Evolutionary conservation across 306 rosid genomes (phyloP), one percentile per base, ranked within the genome.

Genomic region (Rosa persica): DNA sequence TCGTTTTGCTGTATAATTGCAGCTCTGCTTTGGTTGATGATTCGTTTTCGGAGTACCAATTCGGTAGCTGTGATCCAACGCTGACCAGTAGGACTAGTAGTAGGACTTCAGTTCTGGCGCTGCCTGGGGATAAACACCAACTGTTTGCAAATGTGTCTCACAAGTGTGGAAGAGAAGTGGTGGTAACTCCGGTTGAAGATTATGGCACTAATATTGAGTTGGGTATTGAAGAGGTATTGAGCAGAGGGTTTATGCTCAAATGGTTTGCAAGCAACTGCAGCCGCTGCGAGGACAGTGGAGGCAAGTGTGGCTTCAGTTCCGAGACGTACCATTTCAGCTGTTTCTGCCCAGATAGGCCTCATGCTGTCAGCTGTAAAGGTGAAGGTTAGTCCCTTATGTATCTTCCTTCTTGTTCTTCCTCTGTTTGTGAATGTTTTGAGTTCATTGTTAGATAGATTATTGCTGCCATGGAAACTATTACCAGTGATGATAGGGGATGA

Each of bases 321-420:
- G 0, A 0, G 0, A 4, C 6, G 0, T 23, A 0, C 11, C 57
- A 0, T 30, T 89, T 89, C 74, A 61, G 30, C 48, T 90, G 97
- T 48, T 86, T 48, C 75, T 93, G 97, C 55, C 65, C 84, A 11
- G 87, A 85, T 51, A 75, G 94, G 55, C 85, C 86, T 85, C 97
- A 93, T 76, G 2, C 82, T 39, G 65, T 12, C 6, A 73, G n/a
- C 6, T 93, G 97, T 43, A 4, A 1, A 75, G 20, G 48, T 57
- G 2, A 77, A 27, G 93, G 93, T 90, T 49, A 76, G 91, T 79
- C 27, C 34, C 22, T 55, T 22, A 57, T 22, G 30, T 57, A 12
- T 22, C 34, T 22, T 57, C 13, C 30, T 57, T n/a, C 62, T 57
- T 22, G 30, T 15, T 61, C 39, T 23, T 61, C 13, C 0, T 27